Percentiles rank a stretch among this genome's conserved stretches.
phyloP scores from a whole-genome alignment of 345 rosid genomes.

The Xanthoceras sorbifolium region DNA sequence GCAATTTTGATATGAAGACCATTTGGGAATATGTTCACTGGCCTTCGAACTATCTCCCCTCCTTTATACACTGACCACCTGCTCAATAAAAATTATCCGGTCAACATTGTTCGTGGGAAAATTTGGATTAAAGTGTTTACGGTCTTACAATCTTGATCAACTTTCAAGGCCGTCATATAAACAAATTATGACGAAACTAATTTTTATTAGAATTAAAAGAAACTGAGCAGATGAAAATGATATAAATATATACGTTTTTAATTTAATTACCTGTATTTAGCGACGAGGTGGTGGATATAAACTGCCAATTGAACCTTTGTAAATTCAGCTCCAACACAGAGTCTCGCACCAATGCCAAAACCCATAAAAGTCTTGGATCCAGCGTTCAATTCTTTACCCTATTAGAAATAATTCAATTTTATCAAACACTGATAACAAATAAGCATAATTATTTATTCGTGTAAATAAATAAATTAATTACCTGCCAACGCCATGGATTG shows the following conservation, averaged over 20 bases:
- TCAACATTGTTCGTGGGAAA: too few relatives aligned
- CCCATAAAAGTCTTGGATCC: constrained; percentile 50
- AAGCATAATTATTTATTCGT: too few relatives aligned
- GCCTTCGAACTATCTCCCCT: constrained; percentile 29
- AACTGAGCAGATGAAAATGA: too few relatives aligned
- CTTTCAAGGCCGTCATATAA: too few relatives aligned
- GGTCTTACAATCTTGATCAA: too few relatives aligned
- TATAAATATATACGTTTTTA: too few relatives aligned
- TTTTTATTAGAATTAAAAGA: too few relatives aligned
- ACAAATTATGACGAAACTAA: too few relatives aligned
- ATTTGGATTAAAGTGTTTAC: too few relatives aligned
- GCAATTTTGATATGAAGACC: constrained; percentile 27
- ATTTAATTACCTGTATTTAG: constrained; percentile 26
- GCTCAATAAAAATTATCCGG: too few relatives aligned
- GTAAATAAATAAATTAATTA: not conserved
- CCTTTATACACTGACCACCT: constrained; percentile 23
- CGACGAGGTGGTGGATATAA: constrained; percentile 36
- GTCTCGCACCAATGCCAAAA: constrained; percentile 53
- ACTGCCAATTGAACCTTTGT: constrained; percentile 39
- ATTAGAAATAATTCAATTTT: not conserved
- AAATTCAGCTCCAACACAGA: constrained; percentile 49
- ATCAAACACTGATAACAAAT: too few relatives aligned
- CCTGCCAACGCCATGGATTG: constrained; percentile 61
- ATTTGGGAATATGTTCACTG: constrained; percentile 23
- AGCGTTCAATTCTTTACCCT: constrained; percentile 30